Evolutionary conservation across 192 early-diverging fungal genomes (phyloP).

Genomic region (Dimargaris xerosporica): DNA sequence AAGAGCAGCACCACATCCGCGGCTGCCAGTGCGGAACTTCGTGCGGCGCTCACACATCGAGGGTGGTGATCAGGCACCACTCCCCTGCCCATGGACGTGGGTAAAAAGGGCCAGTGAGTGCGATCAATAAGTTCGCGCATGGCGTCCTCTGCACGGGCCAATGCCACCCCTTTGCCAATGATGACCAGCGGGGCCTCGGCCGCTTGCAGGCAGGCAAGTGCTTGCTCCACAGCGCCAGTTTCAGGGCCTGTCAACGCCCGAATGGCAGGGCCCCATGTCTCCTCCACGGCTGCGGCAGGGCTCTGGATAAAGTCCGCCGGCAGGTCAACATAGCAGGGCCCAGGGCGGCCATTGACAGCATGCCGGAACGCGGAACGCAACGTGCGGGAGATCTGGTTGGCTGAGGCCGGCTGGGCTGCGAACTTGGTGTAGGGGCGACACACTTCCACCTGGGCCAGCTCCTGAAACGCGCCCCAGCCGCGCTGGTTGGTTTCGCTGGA

Average conservation of each 20-base stretch:
- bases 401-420: slow-evolving; percentile 29
- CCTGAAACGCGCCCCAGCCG: slow-evolving; percentile 58
- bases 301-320: slow-evolving; percentile 53
- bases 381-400: slow-evolving; percentile 31
- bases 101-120: slow-evolving; percentile 47
- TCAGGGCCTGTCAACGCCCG: slow-evolving; percentile 14
- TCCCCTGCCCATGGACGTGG: slow-evolving; percentile 61
- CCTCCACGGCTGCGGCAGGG: not conserved
- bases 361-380: slow-evolving; percentile 38
- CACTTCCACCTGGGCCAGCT: slow-evolving; percentile 46
- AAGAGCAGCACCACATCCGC: slow-evolving; percentile 54
- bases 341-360: slow-evolving; percentile 40
- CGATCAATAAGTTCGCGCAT: slow-evolving; percentile 34
- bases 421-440: slow-evolving; percentile 45
- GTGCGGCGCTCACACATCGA: slow-evolving; percentile 42
- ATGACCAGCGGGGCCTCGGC: slow-evolving; percentile 46
- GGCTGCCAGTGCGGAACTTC: slow-evolving; percentile 41
- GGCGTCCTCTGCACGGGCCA: slow-evolving; percentile 45
- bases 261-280: slow-evolving; percentile 1
- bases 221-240: slow-evolving; percentile 19
- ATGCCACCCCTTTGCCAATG: slow-evolving; percentile 61
- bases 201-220: slow-evolving; percentile 23
- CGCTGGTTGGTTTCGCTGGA: slow-evolving; percentile 30
- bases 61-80: slow-evolving; percentile 45
- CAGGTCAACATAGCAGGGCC: slow-evolving; percentile 48